Percentiles rank a stretch among this genome's conserved stretches.
These are phyloP conservation scores for Sarocladium oryzae DNA, from an alignment of 2,329 filamentous ascomycete genomes.

Conservation along the genomic window DNA sequence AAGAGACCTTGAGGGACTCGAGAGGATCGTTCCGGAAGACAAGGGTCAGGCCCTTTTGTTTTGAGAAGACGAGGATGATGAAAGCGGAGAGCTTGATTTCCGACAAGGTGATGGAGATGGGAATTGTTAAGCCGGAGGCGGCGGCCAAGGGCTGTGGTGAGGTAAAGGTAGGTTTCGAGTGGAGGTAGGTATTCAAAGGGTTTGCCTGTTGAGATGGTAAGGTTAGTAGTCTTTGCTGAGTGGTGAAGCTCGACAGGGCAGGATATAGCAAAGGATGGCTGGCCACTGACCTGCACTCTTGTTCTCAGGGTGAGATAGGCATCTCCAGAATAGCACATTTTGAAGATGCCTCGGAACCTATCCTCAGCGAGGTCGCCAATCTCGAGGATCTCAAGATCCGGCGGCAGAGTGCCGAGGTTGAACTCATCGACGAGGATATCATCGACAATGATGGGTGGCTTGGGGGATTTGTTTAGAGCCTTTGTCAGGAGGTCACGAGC, in stretches of 20 bases:
- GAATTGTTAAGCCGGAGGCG: constrained; percentile 87
- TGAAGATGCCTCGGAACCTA: constrained; percentile 95
- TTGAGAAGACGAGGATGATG: constrained; percentile 95
- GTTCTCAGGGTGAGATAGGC: constrained; percentile 94
- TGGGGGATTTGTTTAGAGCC: constrained; percentile 94
- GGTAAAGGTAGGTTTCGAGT: constrained; percentile 84
- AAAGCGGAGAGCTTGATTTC: constrained; percentile 95
- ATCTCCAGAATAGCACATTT: constrained; percentile 96
- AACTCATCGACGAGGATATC: constrained; percentile 98
- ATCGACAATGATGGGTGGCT: constrained; percentile 98
- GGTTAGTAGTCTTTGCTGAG: constrained; percentile 41
- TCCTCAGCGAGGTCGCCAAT: constrained; percentile 97
- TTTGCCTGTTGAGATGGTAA: constrained; percentile 61
- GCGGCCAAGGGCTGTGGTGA: constrained; percentile 90
- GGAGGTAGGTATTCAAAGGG: constrained; percentile 90
- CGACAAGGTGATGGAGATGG: constrained; percentile 92
- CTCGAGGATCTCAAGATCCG: constrained; percentile 93
- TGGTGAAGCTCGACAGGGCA: constrained; percentile 13
- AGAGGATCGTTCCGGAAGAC: constrained; percentile 98
- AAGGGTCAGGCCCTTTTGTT: constrained; percentile 91
- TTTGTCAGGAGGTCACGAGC: constrained; percentile 91
- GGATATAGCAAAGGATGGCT: not conserved
- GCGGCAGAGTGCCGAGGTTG: constrained; percentile 90
- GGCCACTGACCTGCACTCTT: constrained; percentile 71
- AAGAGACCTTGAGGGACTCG: constrained; percentile 96